Percentiles rank a stretch among this genome's conserved stretches.
These are phyloP conservation scores for Alnus rubra DNA, from an alignment of 306 rosid genomes.

Conservation along the genomic window DNA sequence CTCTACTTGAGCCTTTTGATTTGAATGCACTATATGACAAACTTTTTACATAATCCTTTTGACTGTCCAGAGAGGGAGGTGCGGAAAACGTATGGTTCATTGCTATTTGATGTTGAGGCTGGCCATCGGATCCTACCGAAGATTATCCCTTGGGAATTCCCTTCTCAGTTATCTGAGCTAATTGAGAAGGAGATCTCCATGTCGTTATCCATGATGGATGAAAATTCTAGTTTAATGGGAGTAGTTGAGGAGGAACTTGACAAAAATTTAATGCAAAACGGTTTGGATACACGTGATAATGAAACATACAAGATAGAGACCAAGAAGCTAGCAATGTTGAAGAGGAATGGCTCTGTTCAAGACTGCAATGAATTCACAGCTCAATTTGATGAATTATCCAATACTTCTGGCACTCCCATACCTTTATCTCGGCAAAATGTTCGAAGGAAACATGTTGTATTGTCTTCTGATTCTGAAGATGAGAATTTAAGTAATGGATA, in stretches of 20 bases:
- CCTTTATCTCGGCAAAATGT: conserved; percentile 32
- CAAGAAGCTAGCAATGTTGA: conserved; percentile 57
- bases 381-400: conserved; percentile 50
- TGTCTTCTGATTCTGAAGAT: conserved; percentile 72
- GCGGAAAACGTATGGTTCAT: conserved; percentile 45
- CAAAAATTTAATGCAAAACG: conserved; percentile 36
- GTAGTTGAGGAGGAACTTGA: conserved; percentile 41
- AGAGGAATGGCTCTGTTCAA: conserved; percentile 54
- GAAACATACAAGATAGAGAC: conserved; percentile 37
- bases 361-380: conserved; percentile 46
- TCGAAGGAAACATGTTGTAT: conserved; percentile 47
- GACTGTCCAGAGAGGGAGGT: conserved; percentile 51
- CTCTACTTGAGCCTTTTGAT: background rate
- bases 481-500: conserved; percentile 33
- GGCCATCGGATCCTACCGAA: conserved; percentile 70
- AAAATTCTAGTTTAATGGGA: conserved; percentile 38
- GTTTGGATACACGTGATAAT: conserved; percentile 27
- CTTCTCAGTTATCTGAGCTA: conserved; percentile 67
- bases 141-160: conserved; percentile 78
- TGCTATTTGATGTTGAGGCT: conserved; percentile 75
- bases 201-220: conserved; percentile 50
- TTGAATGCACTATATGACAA: background rate
- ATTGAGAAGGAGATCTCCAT: conserved; percentile 65
- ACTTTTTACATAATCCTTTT: conserved; percentile 25
- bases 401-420: conserved; percentile 46